A percentile compares a stretch with the other conserved stretches of the same genome.
phyloP scores from a whole-genome alignment of 2,329 filamentous ascomycete species.

The Arthrinium puccinioides region DNA sequence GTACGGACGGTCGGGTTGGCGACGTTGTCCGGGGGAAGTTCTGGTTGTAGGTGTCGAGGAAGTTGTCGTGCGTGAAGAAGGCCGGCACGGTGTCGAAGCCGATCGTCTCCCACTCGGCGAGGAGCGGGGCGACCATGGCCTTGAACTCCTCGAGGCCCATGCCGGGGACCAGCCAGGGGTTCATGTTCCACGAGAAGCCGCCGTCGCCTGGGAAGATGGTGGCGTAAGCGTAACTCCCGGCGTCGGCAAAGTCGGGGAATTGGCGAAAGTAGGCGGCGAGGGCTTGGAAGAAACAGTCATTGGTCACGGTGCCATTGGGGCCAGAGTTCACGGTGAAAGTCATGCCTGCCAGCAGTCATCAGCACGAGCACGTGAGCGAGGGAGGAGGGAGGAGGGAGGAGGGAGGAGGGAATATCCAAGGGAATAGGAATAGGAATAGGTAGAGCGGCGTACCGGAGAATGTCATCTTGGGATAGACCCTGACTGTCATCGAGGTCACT shows the following conservation, averaged over 20 bases:
- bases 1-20: constrained; percentile 16
- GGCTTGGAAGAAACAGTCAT: constrained; percentile 17
- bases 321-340: constrained; percentile 18
- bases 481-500: constrained; percentile 28
- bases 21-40: constrained; percentile 28
- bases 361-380: too few species aligned
- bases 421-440: too few species aligned
- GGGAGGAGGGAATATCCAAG: too few species aligned
- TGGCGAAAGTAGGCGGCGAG: constrained; percentile 23
- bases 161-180: constrained; percentile 23
- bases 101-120: constrained; percentile 17
- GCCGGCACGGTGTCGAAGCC: constrained; percentile 16
- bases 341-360: constrained; percentile 7
- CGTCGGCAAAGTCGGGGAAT: constrained; percentile 20
- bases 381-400: too few species aligned
- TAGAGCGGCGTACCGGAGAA: constrained; percentile 18
- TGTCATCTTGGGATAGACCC: constrained; percentile 23
- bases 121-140: constrained; percentile 18
- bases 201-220: not conserved
- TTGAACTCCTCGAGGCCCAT: constrained; percentile 22
- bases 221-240: constrained; percentile 15
- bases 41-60: constrained; percentile 23
- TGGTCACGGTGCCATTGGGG: constrained; percentile 16
- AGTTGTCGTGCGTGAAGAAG: constrained; percentile 22
- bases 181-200: constrained; percentile 16